These are phyloP conservation scores for Fraxinus sp. DNA, from an alignment of 305 asterid species.

Conservation along the genomic window DNA sequence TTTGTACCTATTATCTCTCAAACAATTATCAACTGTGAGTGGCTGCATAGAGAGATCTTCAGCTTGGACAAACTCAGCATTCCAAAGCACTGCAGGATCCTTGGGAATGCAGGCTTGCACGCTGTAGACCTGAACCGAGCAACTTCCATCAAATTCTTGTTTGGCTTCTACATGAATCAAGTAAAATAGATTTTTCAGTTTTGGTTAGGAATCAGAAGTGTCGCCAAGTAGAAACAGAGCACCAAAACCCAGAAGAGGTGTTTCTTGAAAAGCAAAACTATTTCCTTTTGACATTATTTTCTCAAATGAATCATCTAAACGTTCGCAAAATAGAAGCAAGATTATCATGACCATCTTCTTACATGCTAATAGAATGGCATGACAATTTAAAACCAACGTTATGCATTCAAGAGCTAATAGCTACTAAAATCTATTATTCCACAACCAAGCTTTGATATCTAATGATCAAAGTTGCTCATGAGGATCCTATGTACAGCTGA, in stretches of 20 bases:
- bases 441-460: background rate
- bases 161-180: constrained; percentile 53
- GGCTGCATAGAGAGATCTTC: constrained; percentile 78
- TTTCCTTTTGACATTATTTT: constrained; percentile 11
- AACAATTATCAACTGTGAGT: constrained; percentile 57
- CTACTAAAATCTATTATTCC: background rate
- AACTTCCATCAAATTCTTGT: constrained; percentile 62
- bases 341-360: constrained; percentile 11
- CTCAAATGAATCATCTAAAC: constrained; percentile 7
- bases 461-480: background rate
- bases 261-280: background rate
- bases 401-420: background rate
- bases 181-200: background rate
- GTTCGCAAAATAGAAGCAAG: constrained; percentile 21
- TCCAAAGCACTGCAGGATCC: constrained; percentile 93
- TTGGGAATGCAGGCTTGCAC: constrained; percentile 88
- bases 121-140: constrained; percentile 81
- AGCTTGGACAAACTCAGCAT: constrained; percentile 84
- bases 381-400: background rate
- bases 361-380: background rate
- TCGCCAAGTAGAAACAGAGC: constrained; percentile 1
- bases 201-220: constrained; percentile 12
- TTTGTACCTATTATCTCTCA: constrained; percentile 71
- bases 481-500: background rate
- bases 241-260: background rate